Evolutionary conservation across 2,329 filamentous ascomycete species (phyloP).

Genomic region (Colletotrichum sp.): DNA sequence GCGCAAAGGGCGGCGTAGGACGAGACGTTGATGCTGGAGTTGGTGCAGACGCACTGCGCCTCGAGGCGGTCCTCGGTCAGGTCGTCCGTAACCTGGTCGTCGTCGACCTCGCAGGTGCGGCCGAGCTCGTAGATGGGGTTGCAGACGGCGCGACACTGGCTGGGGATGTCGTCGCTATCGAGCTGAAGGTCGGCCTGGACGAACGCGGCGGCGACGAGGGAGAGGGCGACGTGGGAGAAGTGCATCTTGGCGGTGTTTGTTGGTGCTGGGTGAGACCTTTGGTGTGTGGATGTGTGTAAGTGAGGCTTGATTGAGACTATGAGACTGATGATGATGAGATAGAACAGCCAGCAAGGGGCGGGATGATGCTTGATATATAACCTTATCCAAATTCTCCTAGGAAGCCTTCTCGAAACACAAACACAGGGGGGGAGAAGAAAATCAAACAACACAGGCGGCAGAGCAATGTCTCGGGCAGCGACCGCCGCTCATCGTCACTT

Average conservation of each 20-base stretch:
- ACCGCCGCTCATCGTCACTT: conserved; percentile 11
- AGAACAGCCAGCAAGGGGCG: background rate
- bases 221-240: conserved; percentile 16
- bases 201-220: conserved; percentile 12
- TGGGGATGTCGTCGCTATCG: conserved; percentile 24
- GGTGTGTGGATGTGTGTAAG: background rate
- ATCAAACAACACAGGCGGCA: background rate
- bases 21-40: conserved; percentile 43
- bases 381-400: background rate
- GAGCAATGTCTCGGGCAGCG: conserved; percentile 4
- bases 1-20: conserved; percentile 34
- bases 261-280: background rate
- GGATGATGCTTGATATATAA: conserved; percentile 14
- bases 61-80: conserved; percentile 39
- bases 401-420: background rate
- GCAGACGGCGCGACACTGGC: conserved; percentile 22
- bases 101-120: conserved; percentile 20
- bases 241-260: conserved; percentile 16
- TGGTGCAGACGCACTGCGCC: conserved; percentile 45
- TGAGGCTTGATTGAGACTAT: background rate
- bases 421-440: background rate
- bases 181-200: conserved; percentile 20
- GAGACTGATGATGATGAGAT: background rate
- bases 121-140: conserved; percentile 20
- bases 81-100: conserved; percentile 30